A percentile compares a stretch with the other conserved stretches of the same genome.
Evolutionary conservation across 306 rosid species (phyloP).

Genomic region (Gillenia trifoliata): DNA sequence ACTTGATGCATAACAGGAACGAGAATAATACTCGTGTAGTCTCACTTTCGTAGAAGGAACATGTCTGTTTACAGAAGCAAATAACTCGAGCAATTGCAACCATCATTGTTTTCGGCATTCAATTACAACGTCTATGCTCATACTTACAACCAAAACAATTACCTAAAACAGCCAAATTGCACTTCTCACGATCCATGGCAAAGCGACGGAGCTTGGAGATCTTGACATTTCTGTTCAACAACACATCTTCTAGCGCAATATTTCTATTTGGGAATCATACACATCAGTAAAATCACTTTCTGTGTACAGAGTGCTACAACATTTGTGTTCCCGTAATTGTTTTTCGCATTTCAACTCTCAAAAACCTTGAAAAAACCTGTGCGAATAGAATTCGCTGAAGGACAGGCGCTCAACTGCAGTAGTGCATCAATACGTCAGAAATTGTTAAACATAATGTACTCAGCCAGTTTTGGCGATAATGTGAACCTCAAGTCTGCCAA

Average conservation of each 20-base stretch:
- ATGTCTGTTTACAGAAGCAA: neutral
- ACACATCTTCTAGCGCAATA: too few species aligned
- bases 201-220: neutral
- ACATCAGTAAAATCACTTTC: neutral
- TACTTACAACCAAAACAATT: neutral
- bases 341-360: neutral
- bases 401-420: conserved; percentile 52
- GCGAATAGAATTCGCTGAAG: conserved; percentile 49
- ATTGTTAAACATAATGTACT: neutral
- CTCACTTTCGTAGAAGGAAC: neutral
- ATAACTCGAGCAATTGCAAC: neutral
- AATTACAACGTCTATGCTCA: neutral
- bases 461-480: neutral
- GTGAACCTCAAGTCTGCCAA: too few species aligned
- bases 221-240: neutral
- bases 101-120: too few species aligned
- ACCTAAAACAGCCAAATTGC: neutral
- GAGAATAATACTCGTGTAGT: neutral
- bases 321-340: neutral
- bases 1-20: neutral
- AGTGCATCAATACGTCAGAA: neutral
- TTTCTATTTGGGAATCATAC: neutral
- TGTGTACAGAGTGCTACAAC: neutral
- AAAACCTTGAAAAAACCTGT: conserved; percentile 29
- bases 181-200: neutral